Evolutionary conservation across 495 filamentous ascomycete species (phyloP).

Genomic region (Stereocaulon alpinum): DNA sequence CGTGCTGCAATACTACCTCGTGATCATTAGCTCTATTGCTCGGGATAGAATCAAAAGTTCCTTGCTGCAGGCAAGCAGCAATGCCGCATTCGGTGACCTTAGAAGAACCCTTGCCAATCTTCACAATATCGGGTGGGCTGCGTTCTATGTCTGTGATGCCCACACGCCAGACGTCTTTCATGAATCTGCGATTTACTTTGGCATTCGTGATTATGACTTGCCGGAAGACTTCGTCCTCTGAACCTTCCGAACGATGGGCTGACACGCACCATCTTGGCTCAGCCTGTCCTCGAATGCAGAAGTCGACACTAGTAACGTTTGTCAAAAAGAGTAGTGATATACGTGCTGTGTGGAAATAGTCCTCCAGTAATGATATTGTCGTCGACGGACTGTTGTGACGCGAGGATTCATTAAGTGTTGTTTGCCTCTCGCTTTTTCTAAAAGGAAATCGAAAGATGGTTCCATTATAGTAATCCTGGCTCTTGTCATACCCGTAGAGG

Average conservation of each 20-base stretch:
- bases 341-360: conserved; percentile 28
- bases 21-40: neutral
- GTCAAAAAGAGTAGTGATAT: conserved; percentile 27
- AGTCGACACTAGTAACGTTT: conserved; percentile 23
- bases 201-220: conserved; percentile 9
- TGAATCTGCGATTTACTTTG: conserved; percentile 6
- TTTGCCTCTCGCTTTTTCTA: conserved; percentile 3
- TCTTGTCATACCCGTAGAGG: conserved; percentile 24
- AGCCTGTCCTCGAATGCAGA: conserved; percentile 14
- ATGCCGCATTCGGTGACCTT: conserved; percentile 32
- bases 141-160: conserved; percentile 19
- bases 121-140: conserved; percentile 13
- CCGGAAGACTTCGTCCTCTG: conserved; percentile 13
- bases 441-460: conserved; percentile 37
- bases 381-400: conserved; percentile 7
- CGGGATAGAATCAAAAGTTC: neutral
- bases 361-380: conserved; percentile 13
- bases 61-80: conserved; percentile 21
- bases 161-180: conserved; percentile 23
- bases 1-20: neutral
- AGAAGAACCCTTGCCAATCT: conserved; percentile 17
- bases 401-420: conserved; percentile 15
- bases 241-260: conserved; percentile 8
- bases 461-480: conserved; percentile 26
- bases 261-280: conserved; percentile 18